Base-by-base conservation (phyloP, 2,329 filamentous ascomycete genomes). In the Ilyonectria destructans region DNA sequence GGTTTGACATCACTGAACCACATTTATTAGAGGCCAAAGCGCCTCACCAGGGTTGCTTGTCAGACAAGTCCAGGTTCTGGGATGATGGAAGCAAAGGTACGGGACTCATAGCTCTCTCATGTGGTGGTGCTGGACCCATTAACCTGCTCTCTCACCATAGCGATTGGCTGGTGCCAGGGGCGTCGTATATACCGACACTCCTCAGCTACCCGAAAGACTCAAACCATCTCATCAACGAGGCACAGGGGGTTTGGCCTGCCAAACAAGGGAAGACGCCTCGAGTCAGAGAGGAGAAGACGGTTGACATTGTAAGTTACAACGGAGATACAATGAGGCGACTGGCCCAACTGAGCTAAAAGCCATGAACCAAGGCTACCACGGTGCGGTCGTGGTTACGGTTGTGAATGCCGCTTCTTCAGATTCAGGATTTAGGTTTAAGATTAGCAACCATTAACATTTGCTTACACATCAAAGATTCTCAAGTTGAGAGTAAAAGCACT, bases 1-100 rank as follows among this genome's bases (percentile, higher is more conserved):
- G 58, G 59, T 49, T 69, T 70, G 68, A 70, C 68, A 70, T 58
- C 37, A 49, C 62, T 49, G 63, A 70, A 69, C 68, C 51, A 69
- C 68, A 70, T 58, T 69, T 66, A 43, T 23, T 65, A 45, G 19
- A 59, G 68, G 58, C 66, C 68, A 60, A 61, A 61, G 65, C 58
- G 54, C 52, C 58, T 10, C 29, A 15, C 8, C 52, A 23, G 29
- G 66, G 43, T 23, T 29, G 43, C 37, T 56, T 21, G 31, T 31
- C 29, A 59, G 35, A 45, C 56, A 37, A 48, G 15, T 54, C 33
- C 21, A 59, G 49, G 17, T 48, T 59, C 62, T 59, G 29, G 56
- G 48, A 45, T 29, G 62, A 59, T 21, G 40, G 10, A 35, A 35
- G 51, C n/a, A 54, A 17, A 54, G 19, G 43, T 43, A 57, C 58